Evolutionary conservation across 2,329 filamentous ascomycete species (phyloP).

Genomic region (Trichophyton mentagrophytes): DNA sequence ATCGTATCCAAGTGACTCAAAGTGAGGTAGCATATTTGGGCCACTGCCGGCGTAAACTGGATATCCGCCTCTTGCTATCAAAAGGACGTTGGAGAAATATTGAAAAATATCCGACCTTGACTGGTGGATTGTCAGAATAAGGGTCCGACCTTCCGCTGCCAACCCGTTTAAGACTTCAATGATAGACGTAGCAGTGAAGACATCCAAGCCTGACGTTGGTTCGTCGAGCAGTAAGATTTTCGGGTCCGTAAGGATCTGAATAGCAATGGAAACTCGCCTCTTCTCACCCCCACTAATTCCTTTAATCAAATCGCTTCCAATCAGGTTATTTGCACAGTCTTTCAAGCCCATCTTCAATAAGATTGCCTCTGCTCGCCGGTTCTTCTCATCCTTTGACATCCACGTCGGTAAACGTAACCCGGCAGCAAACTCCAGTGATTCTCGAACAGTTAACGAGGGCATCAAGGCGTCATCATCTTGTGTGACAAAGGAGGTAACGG

Average conservation of each 20-base stretch:
- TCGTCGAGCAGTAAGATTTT: slow-evolving; percentile 62
- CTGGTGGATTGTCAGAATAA: slow-evolving; percentile 68
- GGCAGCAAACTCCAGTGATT: slow-evolving; percentile 59
- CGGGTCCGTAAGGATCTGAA: slow-evolving; percentile 65
- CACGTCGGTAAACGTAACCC: slow-evolving; percentile 57
- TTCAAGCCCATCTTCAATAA: slow-evolving; percentile 64
- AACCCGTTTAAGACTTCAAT: slow-evolving; percentile 59
- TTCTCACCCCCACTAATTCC: slow-evolving; percentile 73
- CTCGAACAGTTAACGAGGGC: slow-evolving; percentile 60
- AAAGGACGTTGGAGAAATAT: slow-evolving; percentile 57
- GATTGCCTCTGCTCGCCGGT: slow-evolving; percentile 55
- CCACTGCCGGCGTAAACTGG: slow-evolving; percentile 56
- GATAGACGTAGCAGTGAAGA: slow-evolving; percentile 65
- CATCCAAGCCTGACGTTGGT: slow-evolving; percentile 62
- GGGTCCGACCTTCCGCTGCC: slow-evolving; percentile 58
- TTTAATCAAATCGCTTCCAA: slow-evolving; percentile 60
- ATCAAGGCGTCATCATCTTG: slow-evolving; percentile 66
- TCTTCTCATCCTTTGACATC: slow-evolving; percentile 57
- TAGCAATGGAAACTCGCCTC: slow-evolving; percentile 61
- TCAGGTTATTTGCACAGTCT: slow-evolving; percentile 62
- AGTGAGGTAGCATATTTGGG: slow-evolving; percentile 52
- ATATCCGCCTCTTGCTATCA: slow-evolving; percentile 56
- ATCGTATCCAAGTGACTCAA: slow-evolving; percentile 45
- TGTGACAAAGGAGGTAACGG: slow-evolving; percentile 63
- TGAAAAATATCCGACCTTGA: slow-evolving; percentile 59